Evolutionary conservation across 1,139 yeast genomes (phyloP), one percentile per base, ranked within the genome.

Genomic region (Debaryomyces udenii): DNA sequence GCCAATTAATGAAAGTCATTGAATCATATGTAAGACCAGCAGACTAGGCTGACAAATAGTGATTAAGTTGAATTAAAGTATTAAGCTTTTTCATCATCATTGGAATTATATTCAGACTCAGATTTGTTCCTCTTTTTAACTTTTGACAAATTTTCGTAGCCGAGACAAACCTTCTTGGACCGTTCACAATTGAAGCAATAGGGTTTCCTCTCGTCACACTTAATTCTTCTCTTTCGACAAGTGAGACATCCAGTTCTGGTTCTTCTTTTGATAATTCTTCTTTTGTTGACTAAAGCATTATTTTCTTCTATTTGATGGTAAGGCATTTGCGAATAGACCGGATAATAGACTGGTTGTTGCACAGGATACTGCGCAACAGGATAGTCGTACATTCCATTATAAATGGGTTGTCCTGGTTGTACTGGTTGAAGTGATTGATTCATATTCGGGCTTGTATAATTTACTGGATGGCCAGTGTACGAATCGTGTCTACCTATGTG

Each of bases 241-340:
- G 91, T 85, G 42, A 83, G 59, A 56, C 93, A 85, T 2, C 93
- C 93, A 0, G 91, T 83, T 57, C 86, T 74, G 3, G 91, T 84
- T 53, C 86, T 65, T 50, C 80, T 60, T 59, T 71, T 70, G 31
- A 74, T 70, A 31, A 68, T 69, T 42, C 74, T 58, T 38, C 77
- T 50, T 47, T 69, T 73, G 54, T 65, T 72, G 43, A 71, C 49
- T 48, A 61, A 60, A 20, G 66, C 68, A 46, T 58, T 58, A 46
- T 59, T 70, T 38, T 63, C 67, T 33, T 65, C 73, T n/a, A 30
- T 23, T 17, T 30, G 27, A n/a, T 37, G 27, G 15, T 37, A 37
- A 3, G 34, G 40, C 9, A 31, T 10, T 13, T 37, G 35, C 13
- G 31, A 32, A 26, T 37, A 31, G 6, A 37, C 16, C 2, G 40